Base-by-base conservation (phyloP, 2,329 filamentous ascomycete species). In the Hypoxylon rubiginosum region DNA sequence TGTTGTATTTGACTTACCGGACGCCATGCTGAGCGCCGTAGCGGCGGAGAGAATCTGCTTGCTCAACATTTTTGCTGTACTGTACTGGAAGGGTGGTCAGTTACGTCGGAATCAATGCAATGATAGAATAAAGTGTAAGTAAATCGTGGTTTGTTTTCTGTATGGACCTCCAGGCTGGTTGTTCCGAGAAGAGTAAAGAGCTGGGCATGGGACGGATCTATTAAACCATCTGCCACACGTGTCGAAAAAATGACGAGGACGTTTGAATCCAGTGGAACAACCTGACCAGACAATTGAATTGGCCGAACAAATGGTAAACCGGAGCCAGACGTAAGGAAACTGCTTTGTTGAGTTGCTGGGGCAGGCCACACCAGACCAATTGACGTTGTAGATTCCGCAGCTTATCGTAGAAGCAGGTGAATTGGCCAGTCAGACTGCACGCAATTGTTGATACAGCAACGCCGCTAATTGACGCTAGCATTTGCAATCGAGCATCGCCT, bases 31-130 rank as follows among this genome's bases (percentile, higher is more conserved):
- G 54, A 84, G 63, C 54, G 82, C 83, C 80, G 81, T 75, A 62
- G 81, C 72, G 75, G 82, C 83, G 69, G 83, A 79, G 59, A 84
- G 73, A 67, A 84, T 60, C 73, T 81, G 79, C 75, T 79, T 76
- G 74, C 77, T 81, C 78, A 79, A 80, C 84, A 86, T 86, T 74
- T 74, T 74, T 84, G 80, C n/a, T n/a, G n/a, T n/a, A n/a, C 73
- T 72, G 71, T 63, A 69, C 61, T 70, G 49, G 75, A 59, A 21
- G 34, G 51, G 21, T 62, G 52, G 58, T 72, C 65, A 73, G 60
- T 59, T 64, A 58, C 39, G 52, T 34, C 15, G 21, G 41, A 32
- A 56, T 21, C 9, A 32, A 41, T 54, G 19, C 15, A 39, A 39
- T 32, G 26, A 30, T 49, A 30, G 21, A 13, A 32, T 19, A 30